Percentiles rank a stretch among this genome's conserved stretches.
Conservation (phyloP, 805 yeast species). For the Ogataea paradorogensis region DNA sequence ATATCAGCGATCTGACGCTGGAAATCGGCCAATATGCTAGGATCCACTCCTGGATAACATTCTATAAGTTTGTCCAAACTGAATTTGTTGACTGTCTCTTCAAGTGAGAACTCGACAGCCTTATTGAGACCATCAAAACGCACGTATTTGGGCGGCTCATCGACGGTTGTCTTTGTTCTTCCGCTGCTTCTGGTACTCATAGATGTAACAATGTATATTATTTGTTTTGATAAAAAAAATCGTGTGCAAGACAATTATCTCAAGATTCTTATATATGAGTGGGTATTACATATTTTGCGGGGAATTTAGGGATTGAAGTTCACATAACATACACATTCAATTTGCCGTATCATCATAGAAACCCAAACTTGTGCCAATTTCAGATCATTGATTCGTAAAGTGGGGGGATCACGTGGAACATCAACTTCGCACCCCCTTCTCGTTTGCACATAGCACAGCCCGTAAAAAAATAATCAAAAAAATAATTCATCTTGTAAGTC, state of each 20-base stretch:
- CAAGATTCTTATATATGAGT: no score
- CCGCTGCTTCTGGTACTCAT: slow-evolving; percentile 5
- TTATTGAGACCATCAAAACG: slow-evolving; percentile 33
- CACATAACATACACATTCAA: no score
- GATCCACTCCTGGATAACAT: slow-evolving; percentile 48
- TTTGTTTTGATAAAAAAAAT: slow-evolving; percentile 6
- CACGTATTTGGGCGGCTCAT: slow-evolving; percentile 17
- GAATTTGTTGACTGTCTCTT: slow-evolving; percentile 44
- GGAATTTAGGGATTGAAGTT: no score
- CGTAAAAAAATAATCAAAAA: not conserved
- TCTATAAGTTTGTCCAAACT: slow-evolving; percentile 40
- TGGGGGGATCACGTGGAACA: not conserved
- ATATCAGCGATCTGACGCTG: slow-evolving; percentile 43
- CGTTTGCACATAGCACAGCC: slow-evolving; percentile 10
- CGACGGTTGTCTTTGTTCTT: slow-evolving; percentile 3
- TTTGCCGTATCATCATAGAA: no score
- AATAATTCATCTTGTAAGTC: not conserved
- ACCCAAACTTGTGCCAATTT: no score
- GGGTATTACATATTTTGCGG: no score
- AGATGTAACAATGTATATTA: slow-evolving; percentile 4
- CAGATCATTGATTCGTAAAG: no score
- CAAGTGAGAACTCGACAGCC: slow-evolving; percentile 35
- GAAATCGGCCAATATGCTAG: slow-evolving; percentile 40
- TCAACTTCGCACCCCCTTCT: not conserved
- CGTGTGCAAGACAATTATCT: not conserved